Evolutionary conservation across 768 basidiomycete species (phyloP), one percentile per base, ranked within the genome.

Genomic region (Lepiota brunneoincarnata): DNA sequence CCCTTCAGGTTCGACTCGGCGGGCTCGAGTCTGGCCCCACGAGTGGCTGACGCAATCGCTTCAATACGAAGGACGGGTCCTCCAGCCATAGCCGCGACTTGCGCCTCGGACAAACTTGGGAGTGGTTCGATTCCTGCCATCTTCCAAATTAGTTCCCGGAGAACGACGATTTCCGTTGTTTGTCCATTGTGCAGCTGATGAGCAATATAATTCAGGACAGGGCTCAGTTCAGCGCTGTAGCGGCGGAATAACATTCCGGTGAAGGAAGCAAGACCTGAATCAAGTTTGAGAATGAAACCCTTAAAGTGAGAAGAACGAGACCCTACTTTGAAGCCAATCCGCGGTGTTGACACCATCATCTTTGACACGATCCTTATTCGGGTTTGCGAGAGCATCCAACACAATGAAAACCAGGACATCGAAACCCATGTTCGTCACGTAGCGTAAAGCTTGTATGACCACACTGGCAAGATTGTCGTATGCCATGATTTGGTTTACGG

Each of bases 71-170:
- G 78, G 23, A 83, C 78, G 3, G 90, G 85, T 3, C 97, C 97
- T 42, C 95, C 93, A 5, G 90, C 91, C 85, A 97, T 95, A 4
- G 92, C 92, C 37, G 78, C 68, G 48, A 98, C 84, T 68, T 98
- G 95, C 0, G 85, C 77, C 56, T 97, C 93, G 0, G 93, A 91
- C 35, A 98, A 73, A 66, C 87, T 93, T 0, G 92, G 91, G 47
- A 97, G 74, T 3, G 93, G 92, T 63, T 96, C 89, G 55, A 97
- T 91, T 3, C 91, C 93, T 4, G 93, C 89, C 93, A 98, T 96
- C 66, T 93, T 91, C 81, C 86, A 89, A 47, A 98, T 92, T 47
- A 99, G 73, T 63, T 96, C 93, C 28, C 89, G 83, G n/a, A 99
- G 76, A 20, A 98, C 90, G 18, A 94, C 81, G 40, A 98, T 86